A percentile compares a stretch with the other conserved stretches of the same genome.
These are phyloP conservation scores for Pichia membranifaciens DNA, from an alignment of 805 yeast genomes.

Conservation along the genomic window DNA sequence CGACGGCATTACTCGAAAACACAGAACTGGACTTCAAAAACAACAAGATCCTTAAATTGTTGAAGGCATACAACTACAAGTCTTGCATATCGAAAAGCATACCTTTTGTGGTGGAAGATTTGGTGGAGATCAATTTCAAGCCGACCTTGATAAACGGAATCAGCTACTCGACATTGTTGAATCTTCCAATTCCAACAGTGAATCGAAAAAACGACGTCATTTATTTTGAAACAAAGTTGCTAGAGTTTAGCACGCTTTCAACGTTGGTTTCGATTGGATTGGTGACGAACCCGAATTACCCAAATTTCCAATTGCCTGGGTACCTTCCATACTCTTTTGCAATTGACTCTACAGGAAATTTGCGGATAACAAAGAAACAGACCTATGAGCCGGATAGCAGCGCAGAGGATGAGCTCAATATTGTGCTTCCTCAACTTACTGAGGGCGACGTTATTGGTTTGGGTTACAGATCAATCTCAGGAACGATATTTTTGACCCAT, in stretches of 20 bases:
- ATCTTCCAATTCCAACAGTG: conserved; percentile 31
- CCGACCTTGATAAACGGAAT: conserved; percentile 15
- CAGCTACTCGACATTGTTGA: conserved; percentile 22
- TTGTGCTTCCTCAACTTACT: conserved; percentile 44
- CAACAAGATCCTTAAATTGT: conserved; percentile 1
- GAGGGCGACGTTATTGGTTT: conserved; percentile 53
- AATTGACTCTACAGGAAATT: conserved; percentile 66
- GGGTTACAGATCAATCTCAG: conserved; percentile 44
- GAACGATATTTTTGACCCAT: conserved; percentile 48
- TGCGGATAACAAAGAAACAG: conserved; percentile 37
- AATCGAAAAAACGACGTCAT: conserved; percentile 44
- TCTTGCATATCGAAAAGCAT: background rate
- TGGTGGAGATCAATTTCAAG: conserved; percentile 28
- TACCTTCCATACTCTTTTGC: conserved; percentile 63
- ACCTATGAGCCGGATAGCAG: conserved; percentile 31
- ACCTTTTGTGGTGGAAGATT: conserved; percentile 31
- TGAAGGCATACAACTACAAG: conserved; percentile 3
- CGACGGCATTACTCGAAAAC: conserved; percentile 8
- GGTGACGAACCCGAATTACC: conserved; percentile 61
- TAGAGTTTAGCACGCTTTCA: conserved; percentile 35
- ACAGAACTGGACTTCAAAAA: background rate
- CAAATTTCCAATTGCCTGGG: conserved; percentile 72
- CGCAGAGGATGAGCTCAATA: conserved; percentile 38
- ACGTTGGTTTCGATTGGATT: conserved; percentile 61
- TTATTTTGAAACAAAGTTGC: conserved; percentile 60